Conservation (phyloP, 2,329 filamentous ascomycete species). For the Microthyrium microscopicum region DNA sequence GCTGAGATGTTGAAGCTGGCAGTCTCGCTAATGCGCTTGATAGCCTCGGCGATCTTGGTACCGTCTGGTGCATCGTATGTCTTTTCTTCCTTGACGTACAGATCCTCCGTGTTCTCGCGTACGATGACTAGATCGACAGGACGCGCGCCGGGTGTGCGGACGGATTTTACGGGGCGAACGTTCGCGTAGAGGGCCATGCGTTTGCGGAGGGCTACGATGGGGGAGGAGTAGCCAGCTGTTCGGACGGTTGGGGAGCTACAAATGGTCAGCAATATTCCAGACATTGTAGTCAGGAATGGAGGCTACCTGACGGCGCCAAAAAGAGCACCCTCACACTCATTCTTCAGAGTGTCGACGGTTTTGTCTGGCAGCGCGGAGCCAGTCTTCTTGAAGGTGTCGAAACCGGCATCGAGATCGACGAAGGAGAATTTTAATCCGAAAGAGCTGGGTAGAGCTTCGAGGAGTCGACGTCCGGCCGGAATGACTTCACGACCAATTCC, state of each 20-base stretch:
- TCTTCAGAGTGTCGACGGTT: slow-evolving; percentile 76
- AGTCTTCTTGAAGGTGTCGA: slow-evolving; percentile 80
- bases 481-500: slow-evolving; percentile 98
- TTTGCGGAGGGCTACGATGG: slow-evolving; percentile 94
- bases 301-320: slow-evolving; percentile 78
- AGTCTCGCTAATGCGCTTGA: slow-evolving; percentile 86
- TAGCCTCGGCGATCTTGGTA: slow-evolving; percentile 88
- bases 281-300: not conserved
- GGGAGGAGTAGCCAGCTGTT: slow-evolving; percentile 89
- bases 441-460: slow-evolving; percentile 87
- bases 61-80: slow-evolving; percentile 56
- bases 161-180: slow-evolving; percentile 84
- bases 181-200: slow-evolving; percentile 91
- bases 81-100: slow-evolving; percentile 93
- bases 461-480: slow-evolving; percentile 73
- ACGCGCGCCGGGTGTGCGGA: slow-evolving; percentile 39
- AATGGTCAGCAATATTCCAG: slow-evolving; percentile 1
- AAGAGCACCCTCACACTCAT: slow-evolving; percentile 86
- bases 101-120: slow-evolving; percentile 95
- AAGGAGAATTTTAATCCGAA: slow-evolving; percentile 88
- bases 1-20: slow-evolving; percentile 74
- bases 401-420: slow-evolving; percentile 81
- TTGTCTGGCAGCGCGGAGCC: slow-evolving; percentile 76
- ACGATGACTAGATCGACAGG: slow-evolving; percentile 96
- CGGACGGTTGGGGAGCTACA: slow-evolving; percentile 64